These are phyloP conservation scores for Hymenoscyphus albidus DNA, from an alignment of 2,329 filamentous ascomycete species.

Conservation along the genomic window DNA sequence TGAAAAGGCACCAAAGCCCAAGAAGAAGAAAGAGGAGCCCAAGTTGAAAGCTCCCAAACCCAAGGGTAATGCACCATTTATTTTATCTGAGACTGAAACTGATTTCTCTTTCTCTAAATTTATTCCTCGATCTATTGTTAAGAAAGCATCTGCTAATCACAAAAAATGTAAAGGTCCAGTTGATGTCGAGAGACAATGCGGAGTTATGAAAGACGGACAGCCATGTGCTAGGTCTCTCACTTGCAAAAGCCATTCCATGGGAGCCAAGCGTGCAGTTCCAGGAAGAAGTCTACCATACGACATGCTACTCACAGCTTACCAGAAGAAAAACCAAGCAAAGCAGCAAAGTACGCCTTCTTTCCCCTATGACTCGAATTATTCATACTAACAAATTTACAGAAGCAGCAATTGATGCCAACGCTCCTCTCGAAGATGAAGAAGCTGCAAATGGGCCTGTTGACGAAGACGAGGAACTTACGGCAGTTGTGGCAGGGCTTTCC, in stretches of 20 bases:
- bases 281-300: constrained; percentile 87
- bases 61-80: constrained; percentile 54
- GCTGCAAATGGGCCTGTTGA: constrained; percentile 78
- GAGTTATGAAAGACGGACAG: constrained; percentile 81
- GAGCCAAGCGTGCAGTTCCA: constrained; percentile 82
- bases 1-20: constrained; percentile 80
- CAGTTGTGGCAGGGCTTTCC: constrained; percentile 77
- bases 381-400: constrained; percentile 48
- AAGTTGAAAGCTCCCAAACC: constrained; percentile 80
- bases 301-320: constrained; percentile 81
- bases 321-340: constrained; percentile 98
- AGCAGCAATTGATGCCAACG: constrained; percentile 90
- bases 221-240: constrained; percentile 85
- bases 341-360: constrained; percentile 73
- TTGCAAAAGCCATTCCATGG: constrained; percentile 95
- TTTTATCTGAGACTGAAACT: not conserved
- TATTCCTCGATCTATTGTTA: not conserved
- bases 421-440: constrained; percentile 80
- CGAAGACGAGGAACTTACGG: constrained; percentile 88
- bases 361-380: constrained; percentile 23
- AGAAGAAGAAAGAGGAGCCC: constrained; percentile 93
- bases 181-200: constrained; percentile 90
- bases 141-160: constrained; percentile 13
- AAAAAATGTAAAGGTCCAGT: constrained; percentile 59
- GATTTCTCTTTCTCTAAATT: constrained; percentile 4